These are phyloP conservation scores for Pyrrhoderma noxium DNA, from an alignment of 1,284 basidiomycete genomes.

Conservation along the genomic window DNA sequence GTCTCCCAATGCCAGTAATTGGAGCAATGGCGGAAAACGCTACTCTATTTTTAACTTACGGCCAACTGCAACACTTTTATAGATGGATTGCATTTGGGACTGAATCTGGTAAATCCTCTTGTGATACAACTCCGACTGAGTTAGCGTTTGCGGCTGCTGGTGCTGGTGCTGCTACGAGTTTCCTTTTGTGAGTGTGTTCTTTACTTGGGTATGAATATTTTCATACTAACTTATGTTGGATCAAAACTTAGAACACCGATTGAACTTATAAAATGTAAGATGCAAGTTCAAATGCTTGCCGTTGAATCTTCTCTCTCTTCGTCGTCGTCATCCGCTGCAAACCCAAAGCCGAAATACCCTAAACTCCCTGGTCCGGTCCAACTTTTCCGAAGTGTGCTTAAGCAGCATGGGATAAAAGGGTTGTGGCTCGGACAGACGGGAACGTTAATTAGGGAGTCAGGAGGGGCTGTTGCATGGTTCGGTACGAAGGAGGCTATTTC, in stretches of 20 bases:
- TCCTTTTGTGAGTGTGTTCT: constrained; percentile 54
- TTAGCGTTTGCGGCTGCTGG: constrained; percentile 72
- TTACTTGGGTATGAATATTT: neutral
- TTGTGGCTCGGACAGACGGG: constrained; percentile 87
- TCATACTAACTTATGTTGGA: neutral
- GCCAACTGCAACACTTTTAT: constrained; percentile 71
- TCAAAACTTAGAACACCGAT: constrained; percentile 86
- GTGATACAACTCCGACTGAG: constrained; percentile 51
- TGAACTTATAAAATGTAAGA: constrained; percentile 89
- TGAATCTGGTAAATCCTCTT: constrained; percentile 29
- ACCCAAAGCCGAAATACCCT: constrained; percentile 27
- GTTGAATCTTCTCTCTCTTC: constrained; percentile 22
- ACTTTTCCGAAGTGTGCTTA: constrained; percentile 59
- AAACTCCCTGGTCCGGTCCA: constrained; percentile 59
- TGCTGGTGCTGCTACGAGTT: constrained; percentile 76
- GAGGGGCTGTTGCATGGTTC: constrained; percentile 86
- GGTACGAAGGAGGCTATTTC: constrained; percentile 74
- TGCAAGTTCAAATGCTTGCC: constrained; percentile 86
- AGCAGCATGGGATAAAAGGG: constrained; percentile 62
- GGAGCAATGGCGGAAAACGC: constrained; percentile 93
- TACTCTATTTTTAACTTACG: constrained; percentile 80
- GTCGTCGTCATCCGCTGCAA: too few species aligned
- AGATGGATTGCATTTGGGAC: too few species aligned
- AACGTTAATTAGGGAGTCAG: constrained; percentile 81
- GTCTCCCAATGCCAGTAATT: constrained; percentile 80